phyloP scores from a whole-genome alignment of 2,329 filamentous ascomycete species.

The Cryphonectria carpinicola region DNA sequence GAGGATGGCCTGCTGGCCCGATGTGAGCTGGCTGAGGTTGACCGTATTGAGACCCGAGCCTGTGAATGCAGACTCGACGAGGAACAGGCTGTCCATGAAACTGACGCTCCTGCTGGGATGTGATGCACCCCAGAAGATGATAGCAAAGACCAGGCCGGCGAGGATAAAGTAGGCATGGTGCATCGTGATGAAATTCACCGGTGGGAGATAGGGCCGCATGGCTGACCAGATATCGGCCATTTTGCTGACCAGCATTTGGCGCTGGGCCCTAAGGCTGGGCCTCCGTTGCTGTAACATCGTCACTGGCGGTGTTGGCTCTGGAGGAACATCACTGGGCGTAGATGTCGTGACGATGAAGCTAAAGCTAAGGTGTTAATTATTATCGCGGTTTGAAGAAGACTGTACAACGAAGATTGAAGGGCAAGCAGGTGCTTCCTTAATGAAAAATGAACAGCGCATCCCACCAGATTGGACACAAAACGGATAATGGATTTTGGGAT shows the following conservation, averaged over 20 bases:
- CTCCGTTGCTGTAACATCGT: conserved; percentile 15
- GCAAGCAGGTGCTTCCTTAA: not conserved
- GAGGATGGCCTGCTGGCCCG: conserved; percentile 67
- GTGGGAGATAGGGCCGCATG: conserved; percentile 38
- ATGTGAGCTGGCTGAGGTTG: conserved; percentile 63
- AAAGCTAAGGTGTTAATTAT: too few species aligned
- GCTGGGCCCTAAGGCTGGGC: conserved; percentile 11
- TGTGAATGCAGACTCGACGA: conserved; percentile 69
- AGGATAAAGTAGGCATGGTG: conserved; percentile 69
- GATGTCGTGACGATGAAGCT: not conserved
- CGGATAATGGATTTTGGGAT: not conserved
- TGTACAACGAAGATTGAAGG: not conserved
- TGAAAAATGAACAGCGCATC: not conserved
- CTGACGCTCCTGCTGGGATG: conserved; percentile 54
- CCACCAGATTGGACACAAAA: too few species aligned
- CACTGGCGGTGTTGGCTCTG: not conserved
- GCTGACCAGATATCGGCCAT: conserved; percentile 16
- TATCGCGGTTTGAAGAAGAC: too few species aligned
- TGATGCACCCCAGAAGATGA: conserved; percentile 64
- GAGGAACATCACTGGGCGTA: not conserved
- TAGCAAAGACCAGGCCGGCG: conserved; percentile 56
- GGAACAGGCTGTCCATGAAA: conserved; percentile 67
- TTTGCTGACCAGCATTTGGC: conserved; percentile 7
- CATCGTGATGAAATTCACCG: conserved; percentile 64
- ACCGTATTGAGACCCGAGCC: conserved; percentile 67